Base-by-base conservation (phyloP, 1,284 basidiomycete genomes). In the Rhodotorula glutinis region DNA sequence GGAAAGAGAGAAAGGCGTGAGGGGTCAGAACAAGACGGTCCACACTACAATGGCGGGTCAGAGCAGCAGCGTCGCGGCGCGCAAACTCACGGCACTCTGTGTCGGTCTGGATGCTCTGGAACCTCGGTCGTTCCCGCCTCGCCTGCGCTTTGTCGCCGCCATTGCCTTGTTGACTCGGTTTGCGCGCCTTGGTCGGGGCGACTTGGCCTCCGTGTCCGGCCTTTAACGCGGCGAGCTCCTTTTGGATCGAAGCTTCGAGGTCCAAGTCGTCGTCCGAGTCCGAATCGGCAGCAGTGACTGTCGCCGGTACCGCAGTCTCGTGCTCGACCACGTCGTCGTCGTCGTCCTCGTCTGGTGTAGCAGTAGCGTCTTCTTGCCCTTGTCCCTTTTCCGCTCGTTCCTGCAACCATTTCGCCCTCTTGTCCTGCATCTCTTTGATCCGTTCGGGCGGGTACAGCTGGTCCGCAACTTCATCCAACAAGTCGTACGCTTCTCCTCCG, bases 391-490 rank as follows among this genome's bases (percentile, higher is more conserved):
- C 44, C 33, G 44, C 10, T 10, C 57, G 52, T 10, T 41, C 41
- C 25, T 65, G 38, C 16, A 51, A 25, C 25, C n/a, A 51, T 11
- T 25, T 9, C 25, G 16, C 25, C 16, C 60, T 53, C 5, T 29
- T 46, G 2, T 46, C 46, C 17, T 57, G 44, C 60, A 70, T 38
- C 46, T 51, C 23, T 14, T 49, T 57, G 53, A 72, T 33, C 2
- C 70, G 59, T 27, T 72, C 68, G 10, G 58, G 57, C 4, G 71
- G 68, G 60, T 73, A 73, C 2, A 70, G 30, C 14, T 62, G 56
- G 60, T 70, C 66, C 13, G 71, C 71, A 25, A 66, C 62, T 60
- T 72, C 65, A 17, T 72, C 68, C 11, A 72, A 52, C 16, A 72
- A 23, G 44, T 69, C 67, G 61, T 69, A 64, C 46, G 65, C 60